phyloP scores from a whole-genome alignment of 176 grass and related monocot species.

The Bothriochloa decipiens region DNA sequence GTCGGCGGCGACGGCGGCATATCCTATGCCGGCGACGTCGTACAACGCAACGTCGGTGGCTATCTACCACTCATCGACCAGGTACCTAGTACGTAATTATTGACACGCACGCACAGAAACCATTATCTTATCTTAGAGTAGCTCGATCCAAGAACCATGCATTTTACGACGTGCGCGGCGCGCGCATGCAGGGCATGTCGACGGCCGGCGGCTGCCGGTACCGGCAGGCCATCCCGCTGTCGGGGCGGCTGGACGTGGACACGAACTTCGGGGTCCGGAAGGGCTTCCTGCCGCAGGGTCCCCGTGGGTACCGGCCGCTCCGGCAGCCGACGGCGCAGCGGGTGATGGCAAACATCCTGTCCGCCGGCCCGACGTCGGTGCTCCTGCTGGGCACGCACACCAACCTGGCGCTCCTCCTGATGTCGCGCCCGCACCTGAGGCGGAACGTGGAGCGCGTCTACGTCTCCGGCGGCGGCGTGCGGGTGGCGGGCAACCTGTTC shows the following conservation, averaged over 20 bases:
- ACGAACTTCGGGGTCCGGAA: slow-evolving; percentile 62
- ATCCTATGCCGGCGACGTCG: slow-evolving; percentile 47
- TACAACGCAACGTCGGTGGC: slow-evolving; percentile 63
- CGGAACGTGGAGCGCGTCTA: slow-evolving; percentile 71
- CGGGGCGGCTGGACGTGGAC: slow-evolving; percentile 59
- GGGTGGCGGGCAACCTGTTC: slow-evolving; percentile 67
- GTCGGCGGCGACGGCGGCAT: slow-evolving; percentile 81
- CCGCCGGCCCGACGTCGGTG: slow-evolving; percentile 55
- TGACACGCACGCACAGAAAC: no score
- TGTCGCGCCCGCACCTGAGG: slow-evolving; percentile 55
- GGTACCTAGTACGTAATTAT: slow-evolving; percentile 32
- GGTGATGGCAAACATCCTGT: slow-evolving; percentile 67
- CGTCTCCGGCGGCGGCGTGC: slow-evolving; percentile 68
- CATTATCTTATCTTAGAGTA: no score
- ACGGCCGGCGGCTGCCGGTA: slow-evolving; percentile 77
- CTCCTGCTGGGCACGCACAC: slow-evolving; percentile 72
- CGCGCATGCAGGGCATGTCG: slow-evolving; percentile 52
- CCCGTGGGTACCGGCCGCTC: slow-evolving; percentile 57
- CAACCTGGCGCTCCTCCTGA: slow-evolving; percentile 76
- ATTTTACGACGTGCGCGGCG: no score
- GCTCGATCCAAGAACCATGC: no score
- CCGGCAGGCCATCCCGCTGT: slow-evolving; percentile 62
- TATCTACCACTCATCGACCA: slow-evolving; percentile 82
- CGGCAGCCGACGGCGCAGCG: slow-evolving; percentile 68
- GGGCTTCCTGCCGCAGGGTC: slow-evolving; percentile 68